These are phyloP conservation scores for Aristolochia fimbriata DNA, from an alignment of 164 flowering plant genomes.

Conservation along the genomic window DNA sequence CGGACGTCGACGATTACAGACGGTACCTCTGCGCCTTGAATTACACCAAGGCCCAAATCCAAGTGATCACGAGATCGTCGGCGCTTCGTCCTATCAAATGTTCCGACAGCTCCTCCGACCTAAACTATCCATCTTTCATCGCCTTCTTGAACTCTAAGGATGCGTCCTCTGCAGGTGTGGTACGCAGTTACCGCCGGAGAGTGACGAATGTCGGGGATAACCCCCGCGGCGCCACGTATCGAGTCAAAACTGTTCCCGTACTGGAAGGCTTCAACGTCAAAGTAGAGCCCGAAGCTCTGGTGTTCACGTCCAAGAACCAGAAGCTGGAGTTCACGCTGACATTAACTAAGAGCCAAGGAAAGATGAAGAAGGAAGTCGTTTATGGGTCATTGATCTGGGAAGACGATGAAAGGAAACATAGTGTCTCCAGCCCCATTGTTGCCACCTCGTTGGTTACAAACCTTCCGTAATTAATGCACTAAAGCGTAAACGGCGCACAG, in stretches of 20 bases:
- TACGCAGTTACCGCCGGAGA: conserved; percentile 36
- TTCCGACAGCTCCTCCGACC: conserved; percentile 35
- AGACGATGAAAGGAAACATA: conserved; percentile 25
- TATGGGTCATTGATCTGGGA: conserved; percentile 75
- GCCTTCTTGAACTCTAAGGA: conserved; percentile 36
- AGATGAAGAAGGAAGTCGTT: conserved; percentile 10
- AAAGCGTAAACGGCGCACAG: too few relatives aligned
- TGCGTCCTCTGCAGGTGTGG: conserved; percentile 17
- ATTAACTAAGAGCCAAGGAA: conserved; percentile 19
- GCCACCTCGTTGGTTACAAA: conserved; percentile 42
- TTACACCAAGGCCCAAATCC: conserved; percentile 47
- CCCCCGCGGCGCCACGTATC: conserved; percentile 53
- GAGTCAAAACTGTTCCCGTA: conserved; percentile 49
- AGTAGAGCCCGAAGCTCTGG: conserved; percentile 46
- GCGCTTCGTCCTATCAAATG: conserved; percentile 74
- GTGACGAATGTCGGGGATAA: conserved; percentile 78
- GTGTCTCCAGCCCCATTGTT: conserved; percentile 69
- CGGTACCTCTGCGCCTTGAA: conserved; percentile 65
- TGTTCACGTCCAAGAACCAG: conserved; percentile 31
- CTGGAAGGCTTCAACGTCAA: conserved; percentile 42
- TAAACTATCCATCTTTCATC: conserved; percentile 81
- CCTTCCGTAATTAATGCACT: too few relatives aligned
- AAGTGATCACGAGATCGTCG: conserved; percentile 48
- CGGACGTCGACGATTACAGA: conserved; percentile 53
- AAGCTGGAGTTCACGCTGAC: conserved; percentile 4